Evolutionary conservation across 305 asterid genomes (phyloP), one percentile per base, ranked within the genome.

Genomic region (Fraxinus greggii): DNA sequence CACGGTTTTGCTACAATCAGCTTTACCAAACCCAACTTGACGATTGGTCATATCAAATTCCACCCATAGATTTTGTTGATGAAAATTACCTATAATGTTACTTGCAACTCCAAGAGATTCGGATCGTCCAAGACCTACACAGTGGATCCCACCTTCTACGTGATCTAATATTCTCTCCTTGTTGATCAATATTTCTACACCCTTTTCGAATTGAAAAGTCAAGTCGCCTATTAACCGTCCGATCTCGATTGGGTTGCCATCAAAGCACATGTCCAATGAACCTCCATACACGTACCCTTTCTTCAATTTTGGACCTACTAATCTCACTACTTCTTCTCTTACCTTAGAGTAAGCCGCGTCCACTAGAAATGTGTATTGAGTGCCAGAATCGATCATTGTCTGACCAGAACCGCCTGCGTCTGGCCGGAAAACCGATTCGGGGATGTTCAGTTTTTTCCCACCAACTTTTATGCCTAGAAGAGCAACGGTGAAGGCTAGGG

Each of bases 311-410:
- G 86, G 13, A 19, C 98, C 98, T 0, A 83, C 93, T 4, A 88
- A 13, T 2, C 89, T 85, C 29, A 85, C 90, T 0, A 95, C 86
- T 82, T 91, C 92, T 2, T 91, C 92, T 72, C 93, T 84, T 5
- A 95, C 89, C 84, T 76, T 87, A 1, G 63, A 73, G 8, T 94
- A 95, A 0, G 98, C 97, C 0, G 85, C 88, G 1, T 88, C 96
- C 59, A 92, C 99, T 7, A 95, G 70, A 1, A 91, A 94, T 0
- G 99, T 95, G 54, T 95, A 94, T 1, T 94, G 95, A 0, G 99
- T 93, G 77, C 98, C 99, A 5, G 99, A 95, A 23, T 95, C 99
- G 5, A 95, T 86, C 84, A 94, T 91, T 12, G 97, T 94, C 84
- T 95, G 98, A 0, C 99, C 97, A 1, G 96, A 91, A 1, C 98